Base-by-base conservation (phyloP, 495 filamentous ascomycete genomes). In the Thermochaetoides thermophila region DNA sequence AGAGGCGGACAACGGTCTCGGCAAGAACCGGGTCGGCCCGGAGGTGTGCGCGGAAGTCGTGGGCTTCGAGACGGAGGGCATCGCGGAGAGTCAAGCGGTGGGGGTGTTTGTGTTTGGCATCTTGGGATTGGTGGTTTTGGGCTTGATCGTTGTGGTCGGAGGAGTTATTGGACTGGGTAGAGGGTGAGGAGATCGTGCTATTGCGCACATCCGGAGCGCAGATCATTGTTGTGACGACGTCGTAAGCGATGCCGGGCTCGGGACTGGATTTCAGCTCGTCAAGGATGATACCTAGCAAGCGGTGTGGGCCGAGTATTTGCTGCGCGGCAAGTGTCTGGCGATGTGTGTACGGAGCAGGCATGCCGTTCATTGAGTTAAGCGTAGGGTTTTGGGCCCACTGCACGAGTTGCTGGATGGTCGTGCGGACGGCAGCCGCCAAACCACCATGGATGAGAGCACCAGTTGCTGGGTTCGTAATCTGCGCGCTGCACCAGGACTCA, bases 321-420 rank as follows among this genome's bases (percentile, higher is more conserved):
- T 77, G 54, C 0, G 71, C 74, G 0, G 68, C 59, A 10, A 81
- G 57, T 5, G 89, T 54, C 35, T 84, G 81, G 10, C 79, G 74
- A 49, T 87, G 81, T 0, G 80, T 84, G 55, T 92, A 95, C 10
- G 67, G 65, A 1, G 78, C 71, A 6, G 84, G 79, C 23, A 76
- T 70, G 36, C 70, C 68, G n/a, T n/a, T n/a, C n/a, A n/a, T n/a
- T n/a, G n/a, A n/a, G 38, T 66, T 75, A 14, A 78, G 61, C 6
- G 69, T 68, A 0, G 71, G 68, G 33, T 72, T 68, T 3, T 76
- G 56, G 26, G 67, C 74, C 89, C 87, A 95, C 12, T 74, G 57
- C 1, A 80, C 60, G 0, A 94, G 68, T 4, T 62, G 61, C 30
- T 79, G 74, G 6, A 92, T 59, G 1, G 75, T 74, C 31, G 68